These are phyloP conservation scores for Fagus sylvatica DNA, from an alignment of 306 rosid genomes.

Conservation along the genomic window DNA sequence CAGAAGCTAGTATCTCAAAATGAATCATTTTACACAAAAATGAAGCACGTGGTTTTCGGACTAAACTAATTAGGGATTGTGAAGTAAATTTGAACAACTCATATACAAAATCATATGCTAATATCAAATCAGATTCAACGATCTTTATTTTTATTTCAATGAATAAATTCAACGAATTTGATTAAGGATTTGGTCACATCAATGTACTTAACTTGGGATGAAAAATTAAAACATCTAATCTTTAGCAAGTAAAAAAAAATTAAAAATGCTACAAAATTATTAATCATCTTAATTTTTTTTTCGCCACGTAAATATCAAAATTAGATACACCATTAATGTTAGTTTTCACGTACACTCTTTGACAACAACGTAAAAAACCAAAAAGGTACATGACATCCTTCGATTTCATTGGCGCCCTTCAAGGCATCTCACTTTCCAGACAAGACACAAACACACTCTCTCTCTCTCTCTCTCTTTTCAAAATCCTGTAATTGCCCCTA, in stretches of 20 bases:
- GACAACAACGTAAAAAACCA: neutral
- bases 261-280: neutral
- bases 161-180: neutral
- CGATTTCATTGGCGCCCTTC: neutral
- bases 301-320: slow-evolving; percentile 6
- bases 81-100: too few relatives aligned
- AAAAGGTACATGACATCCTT: too few relatives aligned
- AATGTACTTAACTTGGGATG: neutral
- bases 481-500: slow-evolving; percentile 37
- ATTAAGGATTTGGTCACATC: neutral
- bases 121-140: too few relatives aligned
- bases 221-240: neutral
- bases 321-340: neutral
- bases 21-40: too few relatives aligned
- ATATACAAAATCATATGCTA: too few relatives aligned
- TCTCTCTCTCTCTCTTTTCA: neutral
- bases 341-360: slow-evolving; percentile 6
- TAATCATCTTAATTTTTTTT: neutral
- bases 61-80: too few relatives aligned
- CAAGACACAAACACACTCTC: neutral
- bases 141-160: too few relatives aligned
- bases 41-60: too few relatives aligned
- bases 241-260: neutral
- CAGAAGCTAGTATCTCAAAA: too few relatives aligned
- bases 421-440: neutral